A percentile compares a stretch with the other conserved stretches of the same genome.
Conservation (phyloP, 306 rosid species). For the Rosa rugosa region DNA sequence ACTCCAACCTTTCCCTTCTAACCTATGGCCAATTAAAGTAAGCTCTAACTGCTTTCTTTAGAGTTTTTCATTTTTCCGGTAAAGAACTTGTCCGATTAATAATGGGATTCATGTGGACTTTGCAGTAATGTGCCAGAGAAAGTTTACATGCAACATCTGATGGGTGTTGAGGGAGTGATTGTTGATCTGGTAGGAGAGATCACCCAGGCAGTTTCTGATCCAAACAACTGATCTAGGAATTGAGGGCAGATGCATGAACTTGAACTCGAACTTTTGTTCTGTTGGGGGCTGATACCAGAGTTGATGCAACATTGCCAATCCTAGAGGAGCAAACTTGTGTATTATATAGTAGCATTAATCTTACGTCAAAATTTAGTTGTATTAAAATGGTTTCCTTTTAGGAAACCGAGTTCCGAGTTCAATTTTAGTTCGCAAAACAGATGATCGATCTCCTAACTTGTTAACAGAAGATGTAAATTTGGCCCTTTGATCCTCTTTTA, state of each 20-base stretch:
- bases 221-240: neutral
- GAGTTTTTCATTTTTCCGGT: neutral
- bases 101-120: neutral
- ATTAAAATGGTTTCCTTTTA: neutral
- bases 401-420: neutral
- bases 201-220: constrained; percentile 34
- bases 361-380: neutral
- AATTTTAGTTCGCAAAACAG: neutral
- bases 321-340: neutral
- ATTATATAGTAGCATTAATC: neutral
- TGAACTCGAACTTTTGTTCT: neutral
- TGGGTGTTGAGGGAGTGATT: constrained; percentile 50
- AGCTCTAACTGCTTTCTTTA: neutral
- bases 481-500: too few relatives aligned
- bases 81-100: neutral
- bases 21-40: constrained; percentile 54
- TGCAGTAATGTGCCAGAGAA: constrained; percentile 41
- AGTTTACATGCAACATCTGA: constrained; percentile 39
- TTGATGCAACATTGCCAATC: neutral
- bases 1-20: constrained; percentile 39
- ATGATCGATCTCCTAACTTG: neutral
- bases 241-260: neutral
- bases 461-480: neutral
- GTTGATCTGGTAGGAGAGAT: constrained; percentile 49
- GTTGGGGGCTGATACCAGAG: neutral